Evolutionary conservation across 768 basidiomycete species (phyloP), one percentile per base, ranked within the genome.

Genomic region (Mycena maculata): DNA sequence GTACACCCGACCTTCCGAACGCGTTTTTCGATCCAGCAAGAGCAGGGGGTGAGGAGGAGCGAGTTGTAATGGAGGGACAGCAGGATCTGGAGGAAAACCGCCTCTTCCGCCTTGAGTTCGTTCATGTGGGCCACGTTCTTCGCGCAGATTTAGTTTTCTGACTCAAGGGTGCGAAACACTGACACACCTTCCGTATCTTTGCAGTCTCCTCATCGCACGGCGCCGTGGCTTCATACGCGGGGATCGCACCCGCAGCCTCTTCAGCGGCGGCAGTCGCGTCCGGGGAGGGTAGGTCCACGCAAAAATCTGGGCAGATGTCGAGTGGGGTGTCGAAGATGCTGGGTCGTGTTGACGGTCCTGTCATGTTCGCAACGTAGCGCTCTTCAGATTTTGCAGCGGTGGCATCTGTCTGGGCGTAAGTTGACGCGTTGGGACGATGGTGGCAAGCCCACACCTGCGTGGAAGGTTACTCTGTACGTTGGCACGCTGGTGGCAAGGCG

Each of bases 81-180:
- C 10, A 63, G 44, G 20, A 44, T 23, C 9, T 63, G 13, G 22
- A 63, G 62, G 31, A 63, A 63, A 15, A 38, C 16, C 11, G 22
- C 22, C 28, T 56, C 41, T 22, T 63, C 30, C 10, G 25, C 53
- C 11, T 47, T 42, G n/a, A 63, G 42, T 38, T 63, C 50, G 18
- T 54, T n/a, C 62, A 63, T 54, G 31, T 63, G 62, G n/a, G 38
- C 62, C 6, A 63, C 62, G 2, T 52, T 63, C 62, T 63, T 25
- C 39, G n/a, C 16, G 23, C 11, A 49, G 22, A 45, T 61, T 61
- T 22, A 25, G 23, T 36, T 49, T 20, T 42, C 58, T 28, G 23
- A 39, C 10, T 41, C 12, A 15, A 28, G 23, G 4, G 13, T 27
- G 22, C 15, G 38, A 38, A 55, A 41, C 39, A 20, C 1, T 11